phyloP scores from a whole-genome alignment of 768 basidiomycete species.

The Trametes maxima region DNA sequence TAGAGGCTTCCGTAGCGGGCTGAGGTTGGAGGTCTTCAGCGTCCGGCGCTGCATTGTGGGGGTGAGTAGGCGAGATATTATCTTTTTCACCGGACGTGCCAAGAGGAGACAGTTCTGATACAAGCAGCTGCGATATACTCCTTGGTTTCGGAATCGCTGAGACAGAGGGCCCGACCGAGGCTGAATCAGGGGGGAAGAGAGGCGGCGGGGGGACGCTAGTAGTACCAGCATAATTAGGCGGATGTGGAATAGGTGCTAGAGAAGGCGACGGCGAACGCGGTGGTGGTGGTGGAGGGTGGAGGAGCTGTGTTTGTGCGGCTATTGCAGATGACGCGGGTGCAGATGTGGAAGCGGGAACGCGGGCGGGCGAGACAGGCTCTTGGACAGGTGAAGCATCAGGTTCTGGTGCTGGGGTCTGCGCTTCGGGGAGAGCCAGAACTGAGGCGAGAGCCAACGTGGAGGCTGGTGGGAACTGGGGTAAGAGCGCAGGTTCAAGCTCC shows the following conservation, averaged over 20 bases:
- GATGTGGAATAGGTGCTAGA: background rate
- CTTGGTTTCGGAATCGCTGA: background rate
- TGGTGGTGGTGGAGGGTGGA: background rate
- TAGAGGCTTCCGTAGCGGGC: no score
- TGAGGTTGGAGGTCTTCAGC: no score
- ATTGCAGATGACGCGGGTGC: background rate
- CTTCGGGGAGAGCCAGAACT: background rate
- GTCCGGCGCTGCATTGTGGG: background rate
- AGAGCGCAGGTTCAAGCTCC: background rate
- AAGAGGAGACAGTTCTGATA: background rate
- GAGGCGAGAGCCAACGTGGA: background rate
- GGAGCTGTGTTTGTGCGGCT: background rate
- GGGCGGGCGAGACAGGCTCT: background rate
- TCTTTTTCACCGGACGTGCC: no score
- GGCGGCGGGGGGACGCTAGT: background rate
- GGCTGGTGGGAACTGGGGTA: background rate
- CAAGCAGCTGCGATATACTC: slow-evolving; percentile 14
- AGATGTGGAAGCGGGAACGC: background rate
- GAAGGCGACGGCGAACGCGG: background rate
- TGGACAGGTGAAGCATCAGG: background rate
- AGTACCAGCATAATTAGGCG: background rate
- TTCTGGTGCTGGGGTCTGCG: background rate
- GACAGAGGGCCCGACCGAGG: no score
- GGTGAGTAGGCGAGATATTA: background rate
- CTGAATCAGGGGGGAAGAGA: background rate